Base-by-base conservation (phyloP, 108 stramenopile genomes). In the Cyclostephanos invisitatus region DNA sequence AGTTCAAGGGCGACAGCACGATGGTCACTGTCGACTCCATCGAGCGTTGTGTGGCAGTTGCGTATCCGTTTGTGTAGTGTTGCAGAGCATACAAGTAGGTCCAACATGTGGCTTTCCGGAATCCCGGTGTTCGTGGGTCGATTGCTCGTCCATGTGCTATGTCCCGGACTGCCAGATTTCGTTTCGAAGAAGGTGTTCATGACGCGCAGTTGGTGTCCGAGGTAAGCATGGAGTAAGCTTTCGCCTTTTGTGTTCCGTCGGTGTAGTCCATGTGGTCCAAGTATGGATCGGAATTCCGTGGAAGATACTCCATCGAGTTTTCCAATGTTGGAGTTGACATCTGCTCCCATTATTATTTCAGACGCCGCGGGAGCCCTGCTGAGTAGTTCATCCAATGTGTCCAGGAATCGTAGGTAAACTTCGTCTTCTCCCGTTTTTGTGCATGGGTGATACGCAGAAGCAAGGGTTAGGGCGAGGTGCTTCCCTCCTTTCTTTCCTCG, bases 241-340 rank as follows among this genome's bases (percentile, higher is more conserved):
- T 57, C 18, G 56, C 56, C 56, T 20, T 35, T 57, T 0, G 18
- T 15, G 56, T 57, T 57, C 56, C n/a, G 56, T 15, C 56, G 28
- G 56, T 11, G 29, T 0, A 57, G 32, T 0, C 56, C 56, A 15
- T 57, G 56, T 15, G 56, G 56, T 35, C 56, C 56, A 20, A 57
- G 56, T 0, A 57, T 18, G 0, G 56, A 15, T 35, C 3, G 56
- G 15, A 32, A 57, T 35, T 57, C 56, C 18, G 28, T 15, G 44
- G 44, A 46, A 15, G 44, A 14, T 46, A 46, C 15, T 0, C 56
- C 32, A 3, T 57, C 56, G 3, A 12, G 56, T 57, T 35, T 57
- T 1, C 56, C 56, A 15, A 57, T 57, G 28, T 35, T 57, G 12
- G 56, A 29, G 32, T 57, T 57, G 56, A 57, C 56, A 3, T 57